Evolutionary conservation across 768 basidiomycete species (phyloP).

Genomic region (Russula vinacea): DNA sequence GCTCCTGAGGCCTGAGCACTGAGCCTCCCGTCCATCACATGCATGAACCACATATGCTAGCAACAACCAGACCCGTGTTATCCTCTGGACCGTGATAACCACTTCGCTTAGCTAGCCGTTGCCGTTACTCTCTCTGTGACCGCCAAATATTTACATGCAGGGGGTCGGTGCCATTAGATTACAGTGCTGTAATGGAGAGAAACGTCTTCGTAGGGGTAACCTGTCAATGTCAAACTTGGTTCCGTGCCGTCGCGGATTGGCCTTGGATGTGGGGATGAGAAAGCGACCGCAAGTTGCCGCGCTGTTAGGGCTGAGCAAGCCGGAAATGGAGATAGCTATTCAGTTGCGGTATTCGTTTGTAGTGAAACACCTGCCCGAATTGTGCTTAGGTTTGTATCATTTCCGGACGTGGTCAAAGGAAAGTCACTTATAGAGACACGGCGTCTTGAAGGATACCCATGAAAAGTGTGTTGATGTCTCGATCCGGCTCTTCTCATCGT

Average conservation of each 20-base stretch:
- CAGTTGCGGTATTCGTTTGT: slow-evolving; percentile 3
- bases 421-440: slow-evolving; percentile 1
- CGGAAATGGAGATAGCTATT: slow-evolving; percentile 1
- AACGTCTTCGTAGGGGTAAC: background rate
- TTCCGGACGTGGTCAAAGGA: slow-evolving; percentile 9
- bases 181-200: background rate
- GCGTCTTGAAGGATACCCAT: background rate
- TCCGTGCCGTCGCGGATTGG: background rate
- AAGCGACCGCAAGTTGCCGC: slow-evolving; percentile 10
- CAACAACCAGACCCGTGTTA: slow-evolving; percentile 1
- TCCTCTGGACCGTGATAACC: background rate
- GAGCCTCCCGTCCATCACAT: background rate
- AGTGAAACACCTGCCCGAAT: slow-evolving; percentile 14
- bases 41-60: too few relatives aligned
- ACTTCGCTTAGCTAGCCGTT: background rate
- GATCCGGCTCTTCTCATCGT: background rate
- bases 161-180: background rate
- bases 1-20: too few relatives aligned
- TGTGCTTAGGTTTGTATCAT: slow-evolving; percentile 9
- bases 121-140: background rate
- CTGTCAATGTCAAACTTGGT: slow-evolving; percentile 3
- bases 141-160: background rate
- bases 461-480: slow-evolving; percentile 7
- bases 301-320: slow-evolving; percentile 13
- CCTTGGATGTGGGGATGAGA: background rate